Evolutionary conservation across 2,329 filamentous ascomycete genomes (phyloP), one percentile per base, ranked within the genome.

Genomic region (Cylindrodendrum hubeiense): DNA sequence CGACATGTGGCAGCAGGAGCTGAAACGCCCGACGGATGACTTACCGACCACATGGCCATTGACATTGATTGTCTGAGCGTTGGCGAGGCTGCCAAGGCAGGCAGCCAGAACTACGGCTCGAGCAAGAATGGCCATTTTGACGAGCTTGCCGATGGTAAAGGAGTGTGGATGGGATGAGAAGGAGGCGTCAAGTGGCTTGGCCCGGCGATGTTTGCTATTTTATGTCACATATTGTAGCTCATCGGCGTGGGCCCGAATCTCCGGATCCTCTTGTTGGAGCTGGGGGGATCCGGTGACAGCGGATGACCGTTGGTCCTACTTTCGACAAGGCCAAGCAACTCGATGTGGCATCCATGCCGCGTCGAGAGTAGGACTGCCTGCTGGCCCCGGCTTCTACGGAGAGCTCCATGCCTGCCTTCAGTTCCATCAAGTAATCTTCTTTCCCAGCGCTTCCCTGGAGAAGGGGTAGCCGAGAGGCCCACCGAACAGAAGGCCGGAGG

Each of bases 41-140:
- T 68, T 60, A 74, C 71, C 51, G 41, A 74, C 59, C 26, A 67
- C 63, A 44, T 66, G 54, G 28, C 67, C 67, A 41, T 71, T 44
- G 30, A 71, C 53, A 22, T 67, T 67, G 54, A 74, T 67, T n/a
- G 71, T 74, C 65, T 74, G 72, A 22, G 72, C 71, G 53, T 50
- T 64, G 22, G 46, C 64, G 37, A 66, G 51, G 51, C 53, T 47
- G 24, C 57, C 53, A 15, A 64, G 15, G 10, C 64, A 65, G 17
- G 57, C 60, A 47, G 63, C 64, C 24, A 60, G 51, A 22, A 60
- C 47, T 21, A 67, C 28, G 62, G 61, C 51, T 34, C 56, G 65
- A 57, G 61, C 50, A 51, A 67, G 57, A 65, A 47, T 22, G 28
- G 65, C 33, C 65, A 67, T 67, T 47, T 50, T 46, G 46, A 33